These are phyloP conservation scores for Auriscalpium vulgare DNA, from an alignment of 768 basidiomycete species.

Conservation along the genomic window DNA sequence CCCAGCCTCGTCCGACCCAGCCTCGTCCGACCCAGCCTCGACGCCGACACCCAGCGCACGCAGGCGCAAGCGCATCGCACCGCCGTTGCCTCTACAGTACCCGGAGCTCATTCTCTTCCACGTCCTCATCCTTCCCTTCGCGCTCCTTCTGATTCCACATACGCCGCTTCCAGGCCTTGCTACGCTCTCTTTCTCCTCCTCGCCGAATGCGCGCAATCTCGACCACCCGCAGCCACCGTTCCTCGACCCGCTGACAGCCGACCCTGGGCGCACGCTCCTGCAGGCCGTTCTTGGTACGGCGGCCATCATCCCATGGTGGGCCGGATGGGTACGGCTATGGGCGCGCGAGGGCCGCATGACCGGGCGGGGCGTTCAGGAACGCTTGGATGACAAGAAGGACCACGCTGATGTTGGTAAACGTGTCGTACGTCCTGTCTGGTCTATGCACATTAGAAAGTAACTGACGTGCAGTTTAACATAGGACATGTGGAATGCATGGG, in stretches of 20 bases:
- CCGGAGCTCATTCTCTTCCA: constrained; percentile 21
- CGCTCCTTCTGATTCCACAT: neutral
- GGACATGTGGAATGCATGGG: constrained; percentile 44
- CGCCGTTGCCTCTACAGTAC: constrained; percentile 4
- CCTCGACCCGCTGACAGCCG: constrained; percentile 54
- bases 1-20: too few species aligned
- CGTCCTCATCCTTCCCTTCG: constrained; percentile 28
- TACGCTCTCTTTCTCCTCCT: neutral
- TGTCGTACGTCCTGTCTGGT: constrained; percentile 1
- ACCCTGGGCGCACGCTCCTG: constrained; percentile 47
- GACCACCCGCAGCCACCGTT: constrained; percentile 70
- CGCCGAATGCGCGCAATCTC: constrained; percentile 7
- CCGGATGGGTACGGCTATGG: constrained; percentile 56
- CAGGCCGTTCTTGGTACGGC: constrained; percentile 49
- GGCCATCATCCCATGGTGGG: constrained; percentile 66
- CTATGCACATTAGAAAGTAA: neutral
- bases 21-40: too few species aligned
- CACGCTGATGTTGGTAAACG: constrained; percentile 31
- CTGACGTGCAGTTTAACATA: constrained; percentile 21
- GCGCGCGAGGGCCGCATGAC: constrained; percentile 37
- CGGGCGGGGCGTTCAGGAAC: constrained; percentile 31
- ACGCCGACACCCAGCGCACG: too few species aligned
- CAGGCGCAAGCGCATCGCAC: neutral
- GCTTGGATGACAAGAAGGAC: constrained; percentile 30
- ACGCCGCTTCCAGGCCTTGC: neutral